Percentiles rank a stretch among this genome's conserved stretches.
These are phyloP conservation scores for Gastrolobium bilobum DNA, from an alignment of 306 rosid genomes.

Conservation along the genomic window DNA sequence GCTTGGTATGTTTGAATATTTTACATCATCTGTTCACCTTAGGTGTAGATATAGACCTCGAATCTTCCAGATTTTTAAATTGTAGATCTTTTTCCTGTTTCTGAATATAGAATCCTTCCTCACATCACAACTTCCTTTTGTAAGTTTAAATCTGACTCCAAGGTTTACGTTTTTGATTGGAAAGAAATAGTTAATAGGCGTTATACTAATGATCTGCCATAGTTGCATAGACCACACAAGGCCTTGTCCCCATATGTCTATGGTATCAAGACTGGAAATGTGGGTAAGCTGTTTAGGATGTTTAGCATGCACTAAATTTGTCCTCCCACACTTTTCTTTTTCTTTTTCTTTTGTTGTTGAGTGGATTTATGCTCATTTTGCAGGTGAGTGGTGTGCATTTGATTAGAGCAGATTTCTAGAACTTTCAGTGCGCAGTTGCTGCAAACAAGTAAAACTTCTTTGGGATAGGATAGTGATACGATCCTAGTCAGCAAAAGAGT, in stretches of 20 bases:
- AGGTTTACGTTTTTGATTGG: constrained; percentile 5
- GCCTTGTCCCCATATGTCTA: not conserved
- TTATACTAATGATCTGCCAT: not conserved
- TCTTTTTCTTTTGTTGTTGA: not conserved
- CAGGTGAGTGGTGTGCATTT: too few relatives aligned
- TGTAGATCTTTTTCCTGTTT: not conserved
- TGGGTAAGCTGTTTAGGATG: too few relatives aligned
- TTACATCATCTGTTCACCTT: not conserved
- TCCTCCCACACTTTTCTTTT: too few relatives aligned
- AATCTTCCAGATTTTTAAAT: not conserved
- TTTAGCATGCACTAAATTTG: too few relatives aligned
- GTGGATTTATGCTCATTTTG: not conserved
- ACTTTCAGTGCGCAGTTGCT: too few relatives aligned
- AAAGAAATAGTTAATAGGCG: not conserved
- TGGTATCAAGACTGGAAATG: too few relatives aligned
- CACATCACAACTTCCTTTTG: constrained; percentile 20
- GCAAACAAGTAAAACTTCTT: too few relatives aligned
- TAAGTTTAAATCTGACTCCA: constrained; percentile 2
- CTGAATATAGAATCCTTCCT: not conserved
- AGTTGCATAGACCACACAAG: not conserved
- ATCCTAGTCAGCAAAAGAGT: too few relatives aligned
- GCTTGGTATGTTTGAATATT: too few relatives aligned
- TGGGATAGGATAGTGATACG: too few relatives aligned
- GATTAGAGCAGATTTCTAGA: too few relatives aligned
- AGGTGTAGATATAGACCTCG: not conserved